Evolutionary conservation across 441 rosid species (phyloP).

Genomic region (Euphorbia neoarborescens): DNA sequence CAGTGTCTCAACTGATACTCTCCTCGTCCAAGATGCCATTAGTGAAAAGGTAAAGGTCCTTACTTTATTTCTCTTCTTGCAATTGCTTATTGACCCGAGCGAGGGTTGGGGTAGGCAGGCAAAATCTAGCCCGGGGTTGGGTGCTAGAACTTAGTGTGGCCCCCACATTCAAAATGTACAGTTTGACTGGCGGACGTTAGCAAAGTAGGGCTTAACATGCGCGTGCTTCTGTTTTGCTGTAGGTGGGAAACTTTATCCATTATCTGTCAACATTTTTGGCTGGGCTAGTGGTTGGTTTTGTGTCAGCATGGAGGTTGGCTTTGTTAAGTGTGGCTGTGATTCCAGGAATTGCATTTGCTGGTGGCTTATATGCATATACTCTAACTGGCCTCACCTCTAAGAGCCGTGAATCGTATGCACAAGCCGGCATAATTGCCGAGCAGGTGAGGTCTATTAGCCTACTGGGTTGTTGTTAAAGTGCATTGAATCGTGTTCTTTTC

Average conservation of each 20-base stretch:
- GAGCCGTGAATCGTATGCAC: slow-evolving; percentile 94
- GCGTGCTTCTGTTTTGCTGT: slow-evolving; percentile 16
- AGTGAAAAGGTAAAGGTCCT: slow-evolving; percentile 95
- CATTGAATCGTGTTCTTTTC: slow-evolving; percentile 7
- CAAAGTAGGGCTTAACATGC: slow-evolving; percentile 30
- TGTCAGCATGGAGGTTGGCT: slow-evolving; percentile 95
- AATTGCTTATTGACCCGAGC: too few species aligned
- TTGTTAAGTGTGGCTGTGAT: slow-evolving; percentile 88
- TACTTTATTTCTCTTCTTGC: not conserved
- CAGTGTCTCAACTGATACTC: slow-evolving; percentile 92
- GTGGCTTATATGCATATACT: slow-evolving; percentile 92
- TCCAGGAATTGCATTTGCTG: slow-evolving; percentile 98
- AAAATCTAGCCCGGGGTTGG: slow-evolving; percentile 20
- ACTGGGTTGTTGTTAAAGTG: not conserved
- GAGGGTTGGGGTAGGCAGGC: slow-evolving; percentile 19
- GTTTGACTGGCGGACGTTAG: slow-evolving; percentile 40
- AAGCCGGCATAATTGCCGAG: slow-evolving; percentile 92
- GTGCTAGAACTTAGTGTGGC: slow-evolving; percentile 31
- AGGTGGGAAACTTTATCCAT: slow-evolving; percentile 98
- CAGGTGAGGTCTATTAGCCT: slow-evolving; percentile 54
- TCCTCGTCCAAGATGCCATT: slow-evolving; percentile 97
- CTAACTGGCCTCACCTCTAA: slow-evolving; percentile 94
- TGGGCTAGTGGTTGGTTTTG: slow-evolving; percentile 96
- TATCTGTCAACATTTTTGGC: slow-evolving; percentile 92
- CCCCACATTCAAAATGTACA: slow-evolving; percentile 22